phyloP scores from a whole-genome alignment of 768 basidiomycete species.

The Suillus subluteus region DNA sequence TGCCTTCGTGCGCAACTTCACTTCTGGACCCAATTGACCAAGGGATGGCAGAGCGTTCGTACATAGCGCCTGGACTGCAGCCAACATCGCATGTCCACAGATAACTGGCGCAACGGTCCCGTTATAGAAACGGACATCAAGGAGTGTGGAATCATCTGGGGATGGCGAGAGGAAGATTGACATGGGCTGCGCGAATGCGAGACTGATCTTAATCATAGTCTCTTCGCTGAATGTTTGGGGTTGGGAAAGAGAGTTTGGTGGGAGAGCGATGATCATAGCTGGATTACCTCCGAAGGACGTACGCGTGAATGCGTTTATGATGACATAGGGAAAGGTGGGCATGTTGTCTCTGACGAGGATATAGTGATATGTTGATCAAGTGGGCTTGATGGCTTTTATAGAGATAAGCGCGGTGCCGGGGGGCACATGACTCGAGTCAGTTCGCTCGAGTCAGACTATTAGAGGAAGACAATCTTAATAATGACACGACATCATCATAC shows the following conservation, averaged over 20 bases:
- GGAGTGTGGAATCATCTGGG: slow-evolving; percentile 25
- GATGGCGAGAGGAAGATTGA: slow-evolving; percentile 37
- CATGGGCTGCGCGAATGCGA: slow-evolving; percentile 52
- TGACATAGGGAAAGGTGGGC: slow-evolving; percentile 29
- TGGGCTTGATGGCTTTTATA: not conserved
- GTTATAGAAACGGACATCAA: slow-evolving; percentile 45
- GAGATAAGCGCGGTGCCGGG: not conserved
- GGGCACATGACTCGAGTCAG: not conserved
- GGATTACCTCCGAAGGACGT: slow-evolving; percentile 49
- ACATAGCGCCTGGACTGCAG: slow-evolving; percentile 44
- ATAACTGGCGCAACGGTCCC: slow-evolving; percentile 36
- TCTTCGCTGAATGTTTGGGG: slow-evolving; percentile 5
- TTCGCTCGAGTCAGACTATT: not conserved
- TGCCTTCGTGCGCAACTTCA: slow-evolving; percentile 35
- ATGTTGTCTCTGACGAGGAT: not conserved
- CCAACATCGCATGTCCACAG: slow-evolving; percentile 51
- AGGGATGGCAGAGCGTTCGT: slow-evolving; percentile 21
- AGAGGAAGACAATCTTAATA: not conserved
- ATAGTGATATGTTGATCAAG: not conserved
- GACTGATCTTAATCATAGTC: slow-evolving; percentile 35
- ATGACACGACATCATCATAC: not conserved
- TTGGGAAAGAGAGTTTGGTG: slow-evolving; percentile 11
- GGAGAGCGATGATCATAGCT: slow-evolving; percentile 41
- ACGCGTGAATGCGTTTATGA: slow-evolving; percentile 49
- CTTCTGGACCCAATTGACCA: slow-evolving; percentile 22